These are phyloP conservation scores for Dicorynia guianensis DNA, from an alignment of 306 rosid species.

Conservation along the genomic window DNA sequence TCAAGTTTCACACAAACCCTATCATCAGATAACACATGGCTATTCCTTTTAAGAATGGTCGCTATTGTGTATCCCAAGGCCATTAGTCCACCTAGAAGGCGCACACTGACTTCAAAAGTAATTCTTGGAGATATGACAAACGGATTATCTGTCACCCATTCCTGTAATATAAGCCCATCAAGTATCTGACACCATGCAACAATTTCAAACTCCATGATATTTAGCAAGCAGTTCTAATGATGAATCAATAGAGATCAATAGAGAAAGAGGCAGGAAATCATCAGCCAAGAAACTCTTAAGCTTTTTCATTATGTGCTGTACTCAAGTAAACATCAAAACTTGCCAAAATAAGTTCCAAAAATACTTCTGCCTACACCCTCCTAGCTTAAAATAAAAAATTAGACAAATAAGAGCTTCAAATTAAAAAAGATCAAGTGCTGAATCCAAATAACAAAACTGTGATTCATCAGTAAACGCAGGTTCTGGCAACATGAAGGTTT, in stretches of 20 bases:
- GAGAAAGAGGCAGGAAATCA: neutral
- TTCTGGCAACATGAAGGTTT: neutral
- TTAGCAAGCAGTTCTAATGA: too few species aligned
- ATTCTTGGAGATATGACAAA: constrained; percentile 98
- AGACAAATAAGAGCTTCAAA: neutral
- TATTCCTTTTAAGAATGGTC: constrained; percentile 88
- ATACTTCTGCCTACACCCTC: neutral
- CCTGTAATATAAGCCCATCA: constrained; percentile 61
- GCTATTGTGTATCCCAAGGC: constrained; percentile 99
- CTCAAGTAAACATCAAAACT: neutral
- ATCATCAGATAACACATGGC: constrained; percentile 83
- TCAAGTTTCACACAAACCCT: constrained; percentile 83
- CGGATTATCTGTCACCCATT: constrained; percentile 97
- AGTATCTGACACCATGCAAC: constrained; percentile 19
- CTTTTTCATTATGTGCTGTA: neutral
- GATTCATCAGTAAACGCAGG: constrained; percentile 25
- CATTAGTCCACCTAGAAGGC: constrained; percentile 99
- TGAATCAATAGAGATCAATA: too few species aligned
- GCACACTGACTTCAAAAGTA: constrained; percentile 99
- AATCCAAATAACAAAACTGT: constrained; percentile 18
- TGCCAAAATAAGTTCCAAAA: neutral
- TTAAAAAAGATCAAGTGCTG: neutral
- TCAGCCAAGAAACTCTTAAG: neutral
- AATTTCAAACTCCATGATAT: constrained; percentile 10
- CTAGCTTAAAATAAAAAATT: neutral